Conservation (phyloP, 2,329 filamentous ascomycete genomes). For the Alternaria infectoria region DNA sequence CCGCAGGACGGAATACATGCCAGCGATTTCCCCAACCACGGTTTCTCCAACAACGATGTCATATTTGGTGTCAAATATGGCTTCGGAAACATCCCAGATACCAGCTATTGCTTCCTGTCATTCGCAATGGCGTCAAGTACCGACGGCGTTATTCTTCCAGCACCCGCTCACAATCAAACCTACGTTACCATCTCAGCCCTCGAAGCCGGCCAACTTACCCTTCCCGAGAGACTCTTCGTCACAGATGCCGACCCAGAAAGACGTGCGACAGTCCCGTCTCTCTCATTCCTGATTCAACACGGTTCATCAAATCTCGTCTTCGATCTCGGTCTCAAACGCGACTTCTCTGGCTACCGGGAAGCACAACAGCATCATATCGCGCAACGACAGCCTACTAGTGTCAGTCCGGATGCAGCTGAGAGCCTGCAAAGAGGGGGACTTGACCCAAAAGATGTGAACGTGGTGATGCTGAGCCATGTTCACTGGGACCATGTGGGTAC, state of each 20-base stretch:
- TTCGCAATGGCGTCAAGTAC: conserved; percentile 6
- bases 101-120: neutral
- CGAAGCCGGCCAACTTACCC: conserved; percentile 50
- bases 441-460: conserved; percentile 45
- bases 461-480: conserved; percentile 59
- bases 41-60: neutral
- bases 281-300: conserved; percentile 61
- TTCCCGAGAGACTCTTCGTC: conserved; percentile 57
- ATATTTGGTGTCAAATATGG: neutral
- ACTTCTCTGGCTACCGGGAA: conserved; percentile 52
- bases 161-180: conserved; percentile 25
- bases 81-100: neutral
- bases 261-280: conserved; percentile 58
- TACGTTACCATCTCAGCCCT: conserved; percentile 43
- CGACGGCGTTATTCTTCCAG: conserved; percentile 27
- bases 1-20: conserved; percentile 6
- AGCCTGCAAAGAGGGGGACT: conserved; percentile 48
- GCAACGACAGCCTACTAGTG: conserved; percentile 54
- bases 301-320: conserved; percentile 54
- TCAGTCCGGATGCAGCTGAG: conserved; percentile 53
- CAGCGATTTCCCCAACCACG: neutral
- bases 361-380: conserved; percentile 55
- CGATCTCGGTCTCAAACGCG: conserved; percentile 60
- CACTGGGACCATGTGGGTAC: conserved; percentile 67
- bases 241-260: conserved; percentile 52